Evolutionary conservation across 345 rosid genomes (phyloP), one percentile per base, ranked within the genome.

Genomic region (Raphanus sativus): DNA sequence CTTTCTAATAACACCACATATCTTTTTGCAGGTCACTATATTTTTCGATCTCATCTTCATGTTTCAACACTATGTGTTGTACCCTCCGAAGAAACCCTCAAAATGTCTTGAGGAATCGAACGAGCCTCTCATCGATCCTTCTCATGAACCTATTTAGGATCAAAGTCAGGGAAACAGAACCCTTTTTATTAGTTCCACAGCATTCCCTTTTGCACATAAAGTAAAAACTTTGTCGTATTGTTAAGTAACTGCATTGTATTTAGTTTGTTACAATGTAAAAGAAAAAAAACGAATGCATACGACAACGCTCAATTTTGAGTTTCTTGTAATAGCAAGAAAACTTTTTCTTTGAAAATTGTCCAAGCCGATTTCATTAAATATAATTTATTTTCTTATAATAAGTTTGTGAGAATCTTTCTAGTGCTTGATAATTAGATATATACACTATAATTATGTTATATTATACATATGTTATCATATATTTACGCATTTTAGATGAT

Each of bases 31-130:
- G 98, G 71, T 92, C 4, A 83, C 97, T 1, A 24, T 95, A 58
- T 83, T 82, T 86, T 95, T 92, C 73, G 98, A 95, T 76, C 72
- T 92, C 48, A 77, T 95, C 56, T 92, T 92, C 91, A 91, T 95
- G 90, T 73, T 78, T 66, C 98, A 95, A 79, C 99, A 95, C 81
- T 92, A 77, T 76, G 81, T 91, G 73, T 77, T 95, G 70, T 92
- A 92, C 77, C 91, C 87, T 28, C 77, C 80, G 55, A 90, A 75
- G 82, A 85, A 80, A 81, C 30, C 5, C 34, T 21, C 54, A 8
- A 40, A 68, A 33, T 15, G 70, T 64, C 6, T 61, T 25, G 66
- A 83, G 63, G 93, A 84, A 8, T 62, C 71, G 1, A 67, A 32
- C 56, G 97, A 89, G 72, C 89, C 93, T n/a, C 86, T 90, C 62